These are phyloP conservation scores for Colletotrichum horii DNA, from an alignment of 2,329 filamentous ascomycete genomes.

Conservation along the genomic window DNA sequence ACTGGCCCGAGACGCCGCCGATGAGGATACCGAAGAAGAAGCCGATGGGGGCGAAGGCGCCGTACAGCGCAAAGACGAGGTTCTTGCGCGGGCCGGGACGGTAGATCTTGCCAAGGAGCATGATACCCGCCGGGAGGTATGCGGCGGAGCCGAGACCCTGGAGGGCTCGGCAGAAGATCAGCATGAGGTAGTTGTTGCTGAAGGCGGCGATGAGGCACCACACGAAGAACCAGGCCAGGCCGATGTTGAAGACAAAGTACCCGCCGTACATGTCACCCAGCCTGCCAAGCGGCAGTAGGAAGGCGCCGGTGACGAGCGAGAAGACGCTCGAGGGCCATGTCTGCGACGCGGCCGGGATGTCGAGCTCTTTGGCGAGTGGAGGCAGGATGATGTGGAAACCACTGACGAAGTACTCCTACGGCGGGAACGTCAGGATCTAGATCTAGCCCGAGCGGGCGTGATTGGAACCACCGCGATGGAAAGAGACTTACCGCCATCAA, in stretches of 20 bases:
- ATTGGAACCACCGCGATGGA: neutral
- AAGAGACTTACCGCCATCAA: constrained; percentile 54
- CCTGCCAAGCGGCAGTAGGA: constrained; percentile 69
- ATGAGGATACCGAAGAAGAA: constrained; percentile 72
- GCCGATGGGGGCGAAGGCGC: constrained; percentile 60
- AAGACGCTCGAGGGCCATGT: constrained; percentile 71
- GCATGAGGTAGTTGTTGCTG: constrained; percentile 69
- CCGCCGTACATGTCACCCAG: constrained; percentile 68
- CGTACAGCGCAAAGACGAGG: constrained; percentile 65
- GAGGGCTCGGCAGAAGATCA: constrained; percentile 75
- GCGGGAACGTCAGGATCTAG: neutral
- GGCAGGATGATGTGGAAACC: constrained; percentile 80
- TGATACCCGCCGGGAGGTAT: constrained; percentile 73
- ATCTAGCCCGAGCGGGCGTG: neutral
- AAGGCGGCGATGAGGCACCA: constrained; percentile 77
- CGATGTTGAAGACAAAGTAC: constrained; percentile 63
- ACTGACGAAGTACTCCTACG: constrained; percentile 74
- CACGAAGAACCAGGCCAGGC: constrained; percentile 67
- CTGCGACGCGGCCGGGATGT: constrained; percentile 64
- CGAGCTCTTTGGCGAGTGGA: constrained; percentile 62
- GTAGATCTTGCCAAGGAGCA: constrained; percentile 72
- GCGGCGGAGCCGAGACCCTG: constrained; percentile 78
- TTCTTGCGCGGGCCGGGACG: constrained; percentile 76
- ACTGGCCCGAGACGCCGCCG: constrained; percentile 67
- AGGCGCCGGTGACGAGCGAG: constrained; percentile 59